Base-by-base conservation (phyloP, 164 flowering plant genomes). In the Amborella trichopoda region DNA sequence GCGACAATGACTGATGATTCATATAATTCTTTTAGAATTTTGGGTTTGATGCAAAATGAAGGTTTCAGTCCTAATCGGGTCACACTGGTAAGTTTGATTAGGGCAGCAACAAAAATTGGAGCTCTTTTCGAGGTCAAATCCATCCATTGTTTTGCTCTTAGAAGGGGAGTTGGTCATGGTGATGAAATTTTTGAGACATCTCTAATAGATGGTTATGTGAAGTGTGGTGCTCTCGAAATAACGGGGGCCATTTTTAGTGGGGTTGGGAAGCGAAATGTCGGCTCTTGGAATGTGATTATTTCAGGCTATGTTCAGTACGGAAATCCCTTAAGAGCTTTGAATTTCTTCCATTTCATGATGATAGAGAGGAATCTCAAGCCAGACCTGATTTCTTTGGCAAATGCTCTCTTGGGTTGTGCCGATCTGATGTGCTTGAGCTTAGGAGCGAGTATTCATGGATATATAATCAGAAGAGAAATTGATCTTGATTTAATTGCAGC, bases 11-110 rank as follows among this genome's bases (percentile, higher is more conserved):
- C 16, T 8, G 8, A 2, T 3, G 44, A 22, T 40, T 59, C 63
- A 33, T 48, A 52, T 30, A 59, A 58, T 33, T 74, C 78, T 49
- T 78, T 69, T 40, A 16, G 39, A 38, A 38, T 71, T 52, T 70
- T 50, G 24, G 13, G 41, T 5, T 11, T 39, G 24, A 73, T 78
- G 85, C 74, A 58, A 54, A 50, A 36, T 50, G 63, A 64, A 14
- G 52, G 56, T 5, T 14, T 75, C n/a, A 59, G 60, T 43, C 81
- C 85, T 26, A 76, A 78, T 48, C 49, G 81, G 42, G 81, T 78
- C 25, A 76, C 85, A 8, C 41, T 73, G 2, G 66, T 78, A 59
- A 68, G 85, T 62, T 68, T 78, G 56, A 68, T 78, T n/a, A 62
- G 68, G 54, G 77, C 72, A 20, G 79, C 71, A 3, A 50, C 76